Conservation (phyloP, 2,329 filamentous ascomycete species). For the Venturia carpophila region DNA sequence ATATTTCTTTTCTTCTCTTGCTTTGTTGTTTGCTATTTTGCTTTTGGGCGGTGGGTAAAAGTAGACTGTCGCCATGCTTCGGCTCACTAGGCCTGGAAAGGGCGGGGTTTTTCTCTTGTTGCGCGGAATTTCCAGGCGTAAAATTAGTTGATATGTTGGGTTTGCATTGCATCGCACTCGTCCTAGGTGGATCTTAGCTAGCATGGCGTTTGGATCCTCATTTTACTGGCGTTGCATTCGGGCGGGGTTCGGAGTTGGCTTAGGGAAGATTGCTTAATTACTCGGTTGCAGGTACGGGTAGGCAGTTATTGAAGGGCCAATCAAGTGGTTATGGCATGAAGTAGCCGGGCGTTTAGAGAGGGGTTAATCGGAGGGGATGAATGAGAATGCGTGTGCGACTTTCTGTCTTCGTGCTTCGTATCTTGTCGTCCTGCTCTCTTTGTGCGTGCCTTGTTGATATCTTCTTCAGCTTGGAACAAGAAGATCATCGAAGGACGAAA, state of each 20-base stretch:
- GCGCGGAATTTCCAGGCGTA: not conserved
- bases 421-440: no score
- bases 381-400: no score
- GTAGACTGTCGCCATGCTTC: not conserved
- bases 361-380: no score
- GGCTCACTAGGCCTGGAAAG: not conserved
- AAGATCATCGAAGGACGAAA: no score
- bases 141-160: not conserved
- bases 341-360: no score
- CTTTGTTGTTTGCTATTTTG: not conserved
- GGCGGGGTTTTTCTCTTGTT: not conserved
- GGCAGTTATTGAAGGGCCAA: no score
- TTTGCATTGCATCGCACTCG: not conserved
- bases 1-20: not conserved
- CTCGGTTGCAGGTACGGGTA: not conserved
- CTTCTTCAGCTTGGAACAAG: no score
- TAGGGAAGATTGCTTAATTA: not conserved
- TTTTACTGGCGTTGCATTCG: not conserved
- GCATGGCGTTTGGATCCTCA: constrained; percentile 6
- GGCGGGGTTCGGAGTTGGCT: not conserved
- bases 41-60: not conserved
- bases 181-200: not conserved
- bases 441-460: no score
- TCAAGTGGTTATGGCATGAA: no score
- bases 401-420: no score